Base-by-base conservation (phyloP, 768 basidiomycete genomes). In the Phaffia tasmanica region DNA sequence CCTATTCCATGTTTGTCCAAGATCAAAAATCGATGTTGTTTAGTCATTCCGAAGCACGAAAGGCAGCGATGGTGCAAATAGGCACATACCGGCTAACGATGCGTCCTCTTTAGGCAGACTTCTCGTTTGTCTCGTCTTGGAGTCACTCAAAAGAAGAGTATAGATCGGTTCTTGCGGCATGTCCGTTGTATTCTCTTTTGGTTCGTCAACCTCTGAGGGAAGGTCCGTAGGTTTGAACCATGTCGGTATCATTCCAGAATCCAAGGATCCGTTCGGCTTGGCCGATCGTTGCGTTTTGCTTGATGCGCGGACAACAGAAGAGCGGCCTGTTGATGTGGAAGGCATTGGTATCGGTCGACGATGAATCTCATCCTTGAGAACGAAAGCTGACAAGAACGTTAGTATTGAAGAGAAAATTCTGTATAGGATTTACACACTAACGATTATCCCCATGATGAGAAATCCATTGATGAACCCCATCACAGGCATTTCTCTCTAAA, bases 131-230 rank as follows among this genome's bases (percentile, higher is more conserved):
- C 78, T 64, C 16, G 78, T 78, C 57, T 78, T 78, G 29, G 74
- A 75, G 63, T 78, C 78, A 25, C 74, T 76, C 8, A 78, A 57
- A 64, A 70, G 73, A 4, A 78, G 67, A 25, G 71, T 66, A 65
- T 77, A 74, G 2, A 68, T 65, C 42, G 70, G 68, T 56, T 62
- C n/a, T 55, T 63, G 19, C 68, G 57, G 32, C 65, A 49, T 54
- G 50, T 57, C 42, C 27, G 16, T 55, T 60, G 30, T 35, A 54
- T 65, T 55, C 19, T 54, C 62, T 16, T 63, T 42, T 14, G 35
- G 35, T 42, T 42, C 11, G 4, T 42, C 11, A 42, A 11, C 4
- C 35, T 42, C 35, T 5, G 35, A 42, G 4, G 35, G 35, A 5
- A 11, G 35, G 11, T 42, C 35, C 11, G 6, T 42, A 42, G 35